A percentile compares a stretch with the other conserved stretches of the same genome.
Conservation (phyloP, 106 monocot genomes). For the Acorus calamus region DNA sequence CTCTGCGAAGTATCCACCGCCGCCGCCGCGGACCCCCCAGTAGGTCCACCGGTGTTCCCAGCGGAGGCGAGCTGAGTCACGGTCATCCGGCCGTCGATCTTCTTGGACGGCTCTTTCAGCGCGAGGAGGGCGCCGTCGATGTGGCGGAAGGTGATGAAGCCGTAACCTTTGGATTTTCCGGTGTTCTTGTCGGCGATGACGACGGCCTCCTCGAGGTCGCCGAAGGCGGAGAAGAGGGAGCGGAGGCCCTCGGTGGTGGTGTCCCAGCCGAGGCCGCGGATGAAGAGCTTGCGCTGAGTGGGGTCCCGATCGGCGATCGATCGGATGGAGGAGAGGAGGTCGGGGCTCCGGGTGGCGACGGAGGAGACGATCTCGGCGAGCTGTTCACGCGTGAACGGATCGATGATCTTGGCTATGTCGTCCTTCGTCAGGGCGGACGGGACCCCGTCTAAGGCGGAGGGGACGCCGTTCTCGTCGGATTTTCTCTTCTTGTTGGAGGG, state of each 20-base stretch:
- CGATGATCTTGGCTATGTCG: conserved; percentile 51
- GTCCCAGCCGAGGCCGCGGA: conserved; percentile 92
- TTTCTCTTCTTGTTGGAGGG: conserved; percentile 68
- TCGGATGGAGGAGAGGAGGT: conserved; percentile 44
- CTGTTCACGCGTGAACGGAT: conserved; percentile 48
- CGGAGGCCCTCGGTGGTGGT: conserved; percentile 68
- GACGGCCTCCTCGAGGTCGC: conserved; percentile 76
- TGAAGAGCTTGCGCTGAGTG: conserved; percentile 79
- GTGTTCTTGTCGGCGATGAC: conserved; percentile 76
- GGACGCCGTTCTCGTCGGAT: conserved; percentile 60
- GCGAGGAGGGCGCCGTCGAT: conserved; percentile 61
- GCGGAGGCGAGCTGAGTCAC: conserved; percentile 66
- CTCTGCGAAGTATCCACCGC: conserved; percentile 33
- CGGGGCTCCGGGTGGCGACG: conserved; percentile 26
- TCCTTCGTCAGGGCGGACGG: conserved; percentile 26
- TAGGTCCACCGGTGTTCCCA: conserved; percentile 20
- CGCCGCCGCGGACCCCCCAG: conserved; percentile 3
- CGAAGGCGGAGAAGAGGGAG: conserved; percentile 55
- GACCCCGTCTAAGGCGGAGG: not conserved
- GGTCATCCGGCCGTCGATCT: conserved; percentile 85
- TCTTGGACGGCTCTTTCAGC: conserved; percentile 76
- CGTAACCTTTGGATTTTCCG: conserved; percentile 81
- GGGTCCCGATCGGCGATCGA: conserved; percentile 41
- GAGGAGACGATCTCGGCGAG: conserved; percentile 50
- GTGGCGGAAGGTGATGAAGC: conserved; percentile 77